Evolutionary conservation across 1,139 yeast genomes (phyloP).

Genomic region (Wickerhamomyces sp.): DNA sequence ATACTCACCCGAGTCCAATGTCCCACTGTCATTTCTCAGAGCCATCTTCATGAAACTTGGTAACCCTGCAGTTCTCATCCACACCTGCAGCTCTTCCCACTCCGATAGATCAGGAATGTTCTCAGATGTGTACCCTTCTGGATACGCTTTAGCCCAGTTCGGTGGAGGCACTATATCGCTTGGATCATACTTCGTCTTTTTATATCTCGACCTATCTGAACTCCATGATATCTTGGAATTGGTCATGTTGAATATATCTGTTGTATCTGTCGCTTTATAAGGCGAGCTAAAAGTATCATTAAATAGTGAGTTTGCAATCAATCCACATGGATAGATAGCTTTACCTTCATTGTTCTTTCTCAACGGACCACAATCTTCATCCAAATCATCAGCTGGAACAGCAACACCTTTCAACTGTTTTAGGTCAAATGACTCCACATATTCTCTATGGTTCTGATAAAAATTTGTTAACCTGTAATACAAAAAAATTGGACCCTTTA

Average conservation of each 20-base stretch:
- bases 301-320: conserved; percentile 72
- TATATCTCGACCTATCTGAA: conserved; percentile 53
- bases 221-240: conserved; percentile 64
- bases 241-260: conserved; percentile 45
- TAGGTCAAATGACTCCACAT: conserved; percentile 66
- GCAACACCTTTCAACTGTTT: conserved; percentile 63
- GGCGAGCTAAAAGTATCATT: conserved; percentile 62
- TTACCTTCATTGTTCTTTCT: conserved; percentile 46
- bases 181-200: conserved; percentile 53
- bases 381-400: conserved; percentile 40
- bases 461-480: conserved; percentile 72
- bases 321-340: conserved; percentile 69
- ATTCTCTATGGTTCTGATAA: conserved; percentile 74
- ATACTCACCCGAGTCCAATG: conserved; percentile 55
- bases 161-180: conserved; percentile 75
- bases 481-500: conserved; percentile 57
- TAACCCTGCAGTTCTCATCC: conserved; percentile 85
- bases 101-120: conserved; percentile 58
- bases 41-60: conserved; percentile 67
- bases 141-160: conserved; percentile 62
- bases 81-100: conserved; percentile 61
- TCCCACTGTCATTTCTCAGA: conserved; percentile 47
- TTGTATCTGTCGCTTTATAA: conserved; percentile 36
- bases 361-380: conserved; percentile 58
- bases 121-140: conserved; percentile 63